Percentiles rank a stretch among this genome's conserved stretches.
phyloP scores from a whole-genome alignment of 2,329 filamentous ascomycete genomes.

The Colletotrichum sp. region DNA sequence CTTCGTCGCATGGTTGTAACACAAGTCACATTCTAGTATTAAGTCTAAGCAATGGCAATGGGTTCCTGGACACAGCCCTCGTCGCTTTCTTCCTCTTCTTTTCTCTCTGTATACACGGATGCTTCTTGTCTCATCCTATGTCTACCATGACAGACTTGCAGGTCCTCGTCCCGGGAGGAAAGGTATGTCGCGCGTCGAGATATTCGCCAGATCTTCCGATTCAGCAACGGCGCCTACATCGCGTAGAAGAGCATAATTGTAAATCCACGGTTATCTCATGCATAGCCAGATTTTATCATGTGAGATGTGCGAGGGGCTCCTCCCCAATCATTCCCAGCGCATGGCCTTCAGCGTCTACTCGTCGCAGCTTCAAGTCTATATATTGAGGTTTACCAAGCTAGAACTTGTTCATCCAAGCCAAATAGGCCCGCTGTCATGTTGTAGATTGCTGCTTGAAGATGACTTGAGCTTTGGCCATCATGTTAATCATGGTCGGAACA shows the following conservation, averaged over 20 bases:
- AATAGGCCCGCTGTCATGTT: background rate
- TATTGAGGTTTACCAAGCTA: background rate
- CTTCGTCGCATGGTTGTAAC: no score
- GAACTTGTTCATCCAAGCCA: accelerated
- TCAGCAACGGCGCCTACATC: no score
- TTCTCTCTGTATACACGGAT: background rate
- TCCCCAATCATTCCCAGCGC: accelerated
- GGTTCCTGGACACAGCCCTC: background rate
- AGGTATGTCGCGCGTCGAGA: no score
- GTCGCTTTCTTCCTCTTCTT: background rate
- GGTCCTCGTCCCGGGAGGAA: no score
- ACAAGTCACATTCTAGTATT: no score
- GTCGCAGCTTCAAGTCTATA: background rate
- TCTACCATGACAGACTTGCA: no score
- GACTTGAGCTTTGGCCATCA: background rate
- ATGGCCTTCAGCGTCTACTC: background rate
- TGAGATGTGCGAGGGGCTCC: background rate
- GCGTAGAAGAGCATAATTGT: no score
- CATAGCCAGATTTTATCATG: no score
- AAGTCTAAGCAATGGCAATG: no score
- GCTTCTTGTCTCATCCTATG: background rate
- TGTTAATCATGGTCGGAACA: accelerated
- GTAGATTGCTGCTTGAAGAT: background rate
- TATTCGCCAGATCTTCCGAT: no score
- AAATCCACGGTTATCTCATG: accelerated